Evolutionary conservation across 2,329 filamentous ascomycete genomes (phyloP).

Genomic region (Penicillium sp.): DNA sequence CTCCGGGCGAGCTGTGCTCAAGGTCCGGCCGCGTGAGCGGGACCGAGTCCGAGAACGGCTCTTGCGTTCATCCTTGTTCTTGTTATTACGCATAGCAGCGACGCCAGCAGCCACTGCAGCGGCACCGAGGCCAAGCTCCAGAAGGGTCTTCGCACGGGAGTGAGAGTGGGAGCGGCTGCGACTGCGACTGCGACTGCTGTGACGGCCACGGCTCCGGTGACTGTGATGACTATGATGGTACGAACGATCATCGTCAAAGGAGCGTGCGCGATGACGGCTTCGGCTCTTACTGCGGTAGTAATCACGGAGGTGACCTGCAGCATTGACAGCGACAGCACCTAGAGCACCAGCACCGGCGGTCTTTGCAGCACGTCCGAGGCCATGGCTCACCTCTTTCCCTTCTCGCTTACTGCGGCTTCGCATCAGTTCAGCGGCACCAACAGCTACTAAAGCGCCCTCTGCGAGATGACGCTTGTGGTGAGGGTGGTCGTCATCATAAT

Average conservation of each 20-base stretch:
- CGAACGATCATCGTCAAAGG: slow-evolving; percentile 40
- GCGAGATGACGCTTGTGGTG: slow-evolving; percentile 58
- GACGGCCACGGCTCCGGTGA: slow-evolving; percentile 29
- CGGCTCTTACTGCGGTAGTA: slow-evolving; percentile 49
- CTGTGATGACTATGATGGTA: slow-evolving; percentile 25
- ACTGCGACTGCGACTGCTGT: slow-evolving; percentile 34
- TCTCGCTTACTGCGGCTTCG: slow-evolving; percentile 58
- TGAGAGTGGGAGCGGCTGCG: slow-evolving; percentile 49
- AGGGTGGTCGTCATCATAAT: slow-evolving; percentile 47
- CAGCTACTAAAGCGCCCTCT: slow-evolving; percentile 60
- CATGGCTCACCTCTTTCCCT: slow-evolving; percentile 54
- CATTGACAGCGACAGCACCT: slow-evolving; percentile 61
- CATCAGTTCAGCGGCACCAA: slow-evolving; percentile 60
- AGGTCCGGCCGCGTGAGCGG: slow-evolving; percentile 38
- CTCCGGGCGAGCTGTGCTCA: slow-evolving; percentile 28
- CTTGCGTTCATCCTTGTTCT: slow-evolving; percentile 49
- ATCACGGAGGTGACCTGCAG: slow-evolving; percentile 51
- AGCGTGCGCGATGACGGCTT: slow-evolving; percentile 43
- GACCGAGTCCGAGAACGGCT: slow-evolving; percentile 50
- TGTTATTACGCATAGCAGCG: slow-evolving; percentile 55
- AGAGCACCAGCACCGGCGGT: slow-evolving; percentile 60
- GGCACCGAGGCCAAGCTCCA: slow-evolving; percentile 52
- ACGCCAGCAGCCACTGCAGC: slow-evolving; percentile 61
- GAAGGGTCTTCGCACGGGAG: slow-evolving; percentile 52
- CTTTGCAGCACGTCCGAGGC: slow-evolving; percentile 48